Evolutionary conservation across 23 red algal genomes (phyloP).

Genomic region (Pyropia haitanensis): DNA sequence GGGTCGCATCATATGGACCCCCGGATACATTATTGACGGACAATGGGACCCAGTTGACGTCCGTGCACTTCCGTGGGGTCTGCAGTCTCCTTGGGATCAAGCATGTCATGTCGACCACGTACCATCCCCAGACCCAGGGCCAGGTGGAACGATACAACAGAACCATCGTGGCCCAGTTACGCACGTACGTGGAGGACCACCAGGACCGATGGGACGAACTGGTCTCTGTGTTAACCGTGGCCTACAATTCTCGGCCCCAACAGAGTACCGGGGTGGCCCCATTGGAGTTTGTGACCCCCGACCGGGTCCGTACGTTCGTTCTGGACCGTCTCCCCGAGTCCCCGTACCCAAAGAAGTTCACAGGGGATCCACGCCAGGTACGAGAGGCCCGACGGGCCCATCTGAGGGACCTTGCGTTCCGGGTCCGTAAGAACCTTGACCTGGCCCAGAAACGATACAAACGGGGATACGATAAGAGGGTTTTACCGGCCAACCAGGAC

Average conservation of each 20-base stretch:
- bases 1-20: slow-evolving; percentile 3
- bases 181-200: slow-evolving; percentile 7
- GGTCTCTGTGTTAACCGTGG: not conserved
- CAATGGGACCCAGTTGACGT: slow-evolving; percentile 9
- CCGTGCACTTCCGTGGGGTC: not conserved
- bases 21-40: slow-evolving; percentile 5
- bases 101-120: slow-evolving; percentile 7
- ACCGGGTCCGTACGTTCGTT: too few relatives aligned
- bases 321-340: too few relatives aligned
- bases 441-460: too few relatives aligned
- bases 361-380: too few relatives aligned
- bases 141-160: slow-evolving; percentile 15
- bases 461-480: too few relatives aligned
- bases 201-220: not conserved
- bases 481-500: too few relatives aligned
- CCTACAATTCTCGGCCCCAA: slow-evolving; percentile 6
- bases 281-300: not conserved
- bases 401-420: too few relatives aligned
- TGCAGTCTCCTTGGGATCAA: slow-evolving; percentile 9
- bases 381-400: too few relatives aligned
- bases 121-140: slow-evolving; percentile 17
- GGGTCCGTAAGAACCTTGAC: too few relatives aligned
- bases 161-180: slow-evolving; percentile 3
- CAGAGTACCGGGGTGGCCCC: not conserved
- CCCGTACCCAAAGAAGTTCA: too few relatives aligned